phyloP scores from a whole-genome alignment of 2,329 filamentous ascomycete genomes.

The Alternaria brassicae region DNA sequence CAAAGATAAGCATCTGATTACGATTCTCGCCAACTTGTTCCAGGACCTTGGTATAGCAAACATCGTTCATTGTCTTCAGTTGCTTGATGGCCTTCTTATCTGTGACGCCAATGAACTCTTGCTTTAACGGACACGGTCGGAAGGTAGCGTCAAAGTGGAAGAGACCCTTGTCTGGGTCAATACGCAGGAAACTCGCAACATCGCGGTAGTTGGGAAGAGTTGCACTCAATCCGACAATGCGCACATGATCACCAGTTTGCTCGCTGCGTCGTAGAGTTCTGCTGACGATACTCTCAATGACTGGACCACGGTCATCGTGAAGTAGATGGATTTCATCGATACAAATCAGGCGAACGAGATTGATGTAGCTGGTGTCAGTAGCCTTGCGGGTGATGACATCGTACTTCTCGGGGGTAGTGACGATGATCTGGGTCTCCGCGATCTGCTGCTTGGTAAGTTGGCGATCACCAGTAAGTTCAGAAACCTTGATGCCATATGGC shows the following conservation, averaged over 20 bases:
- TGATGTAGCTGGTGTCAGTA: conserved; percentile 95
- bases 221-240: conserved; percentile 89
- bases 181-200: conserved; percentile 92
- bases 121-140: conserved; percentile 89
- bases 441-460: conserved; percentile 99
- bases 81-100: conserved; percentile 99
- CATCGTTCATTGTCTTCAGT: conserved; percentile 98
- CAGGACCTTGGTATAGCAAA: conserved; percentile 96
- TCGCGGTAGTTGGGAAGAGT: conserved; percentile 96
- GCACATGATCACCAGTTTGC: conserved; percentile 91
- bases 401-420: conserved; percentile 98
- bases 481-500: conserved; percentile 87
- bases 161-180: conserved; percentile 82
- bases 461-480: conserved; percentile 96
- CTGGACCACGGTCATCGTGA: conserved; percentile 95
- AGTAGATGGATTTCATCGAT: conserved; percentile 98
- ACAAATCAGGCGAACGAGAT: conserved; percentile 92
- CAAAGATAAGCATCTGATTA: conserved; percentile 99
- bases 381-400: conserved; percentile 98
- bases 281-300: conserved; percentile 95
- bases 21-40: conserved; percentile 92
- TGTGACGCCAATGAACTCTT: conserved; percentile 96
- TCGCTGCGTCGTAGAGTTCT: conserved; percentile 92
- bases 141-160: conserved; percentile 97
- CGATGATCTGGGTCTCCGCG: conserved; percentile 95